Evolutionary conservation across 306 rosid genomes (phyloP).

Genomic region (Nissolia schottii): DNA sequence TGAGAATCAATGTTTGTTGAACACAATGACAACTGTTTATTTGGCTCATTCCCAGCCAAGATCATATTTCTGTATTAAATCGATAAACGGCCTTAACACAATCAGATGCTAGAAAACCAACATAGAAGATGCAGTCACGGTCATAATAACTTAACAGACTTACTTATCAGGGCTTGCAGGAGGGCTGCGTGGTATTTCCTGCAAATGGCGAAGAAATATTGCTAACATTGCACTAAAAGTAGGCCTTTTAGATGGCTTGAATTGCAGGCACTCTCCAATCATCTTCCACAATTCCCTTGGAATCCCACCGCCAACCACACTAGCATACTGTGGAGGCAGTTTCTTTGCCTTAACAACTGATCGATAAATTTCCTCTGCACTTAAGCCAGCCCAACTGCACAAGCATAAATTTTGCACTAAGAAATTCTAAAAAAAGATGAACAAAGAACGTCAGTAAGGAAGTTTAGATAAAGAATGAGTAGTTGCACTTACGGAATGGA

Average conservation of each 20-base stretch:
- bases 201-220: conserved; percentile 88
- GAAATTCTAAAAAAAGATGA: conserved; percentile 24
- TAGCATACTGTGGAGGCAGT: conserved; percentile 94
- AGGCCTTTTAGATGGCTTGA: conserved; percentile 87
- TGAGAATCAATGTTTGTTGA: neutral
- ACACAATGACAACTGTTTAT: conserved; percentile 2
- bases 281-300: conserved; percentile 98
- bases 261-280: conserved; percentile 98
- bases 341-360: conserved; percentile 78
- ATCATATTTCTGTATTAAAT: conserved; percentile 15
- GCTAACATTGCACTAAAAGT: conserved; percentile 85
- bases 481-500: conserved; percentile 89
- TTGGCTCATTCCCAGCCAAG: conserved; percentile 16
- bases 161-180: conserved; percentile 96
- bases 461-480: conserved; percentile 33
- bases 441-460: conserved; percentile 24
- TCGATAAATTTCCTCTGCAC: conserved; percentile 88
- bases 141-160: conserved; percentile 34
- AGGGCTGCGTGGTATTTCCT: conserved; percentile 91
- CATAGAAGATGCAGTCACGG: conserved; percentile 15
- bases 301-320: conserved; percentile 97
- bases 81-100: conserved; percentile 2
- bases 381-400: conserved; percentile 95
- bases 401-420: conserved; percentile 28
- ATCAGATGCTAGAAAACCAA: conserved; percentile 20